Evolutionary conservation across 768 basidiomycete species (phyloP), one percentile per base, ranked within the genome.

Genomic region (Crassisporium funariophilum): DNA sequence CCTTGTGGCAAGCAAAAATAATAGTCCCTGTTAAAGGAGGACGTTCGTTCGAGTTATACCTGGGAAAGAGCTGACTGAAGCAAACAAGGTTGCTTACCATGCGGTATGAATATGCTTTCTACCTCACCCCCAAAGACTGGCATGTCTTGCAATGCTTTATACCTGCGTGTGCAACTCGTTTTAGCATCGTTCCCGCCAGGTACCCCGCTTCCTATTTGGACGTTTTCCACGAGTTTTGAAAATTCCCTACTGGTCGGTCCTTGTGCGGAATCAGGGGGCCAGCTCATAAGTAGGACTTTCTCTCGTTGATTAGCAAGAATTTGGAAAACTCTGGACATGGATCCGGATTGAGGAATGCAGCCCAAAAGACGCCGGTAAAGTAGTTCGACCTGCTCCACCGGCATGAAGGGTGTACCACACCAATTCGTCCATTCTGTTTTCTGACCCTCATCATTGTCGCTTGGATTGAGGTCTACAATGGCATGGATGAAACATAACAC

Each of bases 401-500:
- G 65, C 79, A 92, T 78, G 41, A 62, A 64, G 3, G 84, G 84
- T 0, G 91, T 91, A 45, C 87, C 87, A 66, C 91, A 93, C 90
- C 91, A 93, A 62, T 91, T 92, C 2, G 88, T 78, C 91, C 90
- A 93, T 23, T 75, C 67, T 1, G 86, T 83, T 67, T 86, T 91
- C 65, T 78, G 66, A 31, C 50, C 50, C 64, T 90, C 87, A 65
- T 91, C 85, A 57, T 90, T 88, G 73, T 91, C 88, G 8, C 67
- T 69, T 27, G 75, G 75, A 41, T 78, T 75, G 47, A 88, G 76
- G 75, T 92, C 89, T 49, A 81, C 80, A 23, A 82, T 82, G 33
- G 91, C 90, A 58, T 94, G 91, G 39, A 92, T 81, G 72, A 94
- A 94, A 65, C 91, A 92, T 24, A 94, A 75, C 49, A 92, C 88